Evolutionary conservation across 2,329 filamentous ascomycete species (phyloP).

Genomic region (Cladosporium sp.): DNA sequence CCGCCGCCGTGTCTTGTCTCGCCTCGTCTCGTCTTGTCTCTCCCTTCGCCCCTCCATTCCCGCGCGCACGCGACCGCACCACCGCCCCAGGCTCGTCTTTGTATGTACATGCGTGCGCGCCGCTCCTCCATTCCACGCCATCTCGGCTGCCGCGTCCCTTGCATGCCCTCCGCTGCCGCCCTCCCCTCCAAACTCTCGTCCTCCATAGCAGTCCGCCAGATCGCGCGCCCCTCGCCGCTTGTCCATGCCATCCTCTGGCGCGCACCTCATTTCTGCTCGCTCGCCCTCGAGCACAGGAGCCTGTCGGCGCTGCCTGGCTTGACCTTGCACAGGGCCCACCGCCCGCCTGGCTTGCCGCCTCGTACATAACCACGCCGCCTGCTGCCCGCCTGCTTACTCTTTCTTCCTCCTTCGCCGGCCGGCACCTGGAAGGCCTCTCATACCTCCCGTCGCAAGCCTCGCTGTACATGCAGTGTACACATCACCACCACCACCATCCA

Average conservation of each 20-base stretch:
- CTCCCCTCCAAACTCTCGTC: background rate
- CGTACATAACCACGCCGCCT: slow-evolving; percentile 5
- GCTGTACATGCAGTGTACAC: slow-evolving; percentile 10
- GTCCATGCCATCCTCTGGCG: slow-evolving; percentile 7
- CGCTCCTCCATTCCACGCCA: slow-evolving; percentile 10
- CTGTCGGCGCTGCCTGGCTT: slow-evolving; percentile 4
- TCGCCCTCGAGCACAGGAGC: slow-evolving; percentile 9
- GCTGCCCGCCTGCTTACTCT: background rate
- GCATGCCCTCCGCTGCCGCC: slow-evolving; percentile 4
- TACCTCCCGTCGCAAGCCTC: background rate
- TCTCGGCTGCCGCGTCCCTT: slow-evolving; percentile 10
- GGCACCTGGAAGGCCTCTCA: background rate
- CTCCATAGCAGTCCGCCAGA: background rate
- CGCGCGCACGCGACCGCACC: background rate
- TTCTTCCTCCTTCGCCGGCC: background rate
- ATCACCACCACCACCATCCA: background rate
- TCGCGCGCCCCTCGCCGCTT: background rate
- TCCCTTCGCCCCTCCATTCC: background rate
- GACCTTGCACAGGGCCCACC: slow-evolving; percentile 4
- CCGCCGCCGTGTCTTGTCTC: background rate
- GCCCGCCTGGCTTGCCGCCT: slow-evolving; percentile 7
- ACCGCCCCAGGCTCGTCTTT: background rate
- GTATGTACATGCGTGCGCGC: background rate
- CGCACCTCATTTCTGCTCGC: slow-evolving; percentile 3
- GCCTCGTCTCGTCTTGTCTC: background rate